phyloP scores from a whole-genome alignment of 2,329 filamentous ascomycete genomes.

The Botryotinia calthae region DNA sequence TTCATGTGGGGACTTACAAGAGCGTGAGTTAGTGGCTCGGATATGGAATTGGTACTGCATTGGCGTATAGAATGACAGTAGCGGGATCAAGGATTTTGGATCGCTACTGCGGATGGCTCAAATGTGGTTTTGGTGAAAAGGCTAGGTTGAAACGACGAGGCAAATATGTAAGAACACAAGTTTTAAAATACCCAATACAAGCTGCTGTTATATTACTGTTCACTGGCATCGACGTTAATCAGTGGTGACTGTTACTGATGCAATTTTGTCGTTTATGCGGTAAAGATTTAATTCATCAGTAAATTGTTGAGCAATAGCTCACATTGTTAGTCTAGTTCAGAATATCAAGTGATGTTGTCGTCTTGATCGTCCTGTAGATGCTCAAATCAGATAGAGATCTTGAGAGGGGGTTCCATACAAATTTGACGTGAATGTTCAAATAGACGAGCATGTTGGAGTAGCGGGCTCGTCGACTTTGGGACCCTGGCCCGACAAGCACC shows the following conservation, averaged over 20 bases:
- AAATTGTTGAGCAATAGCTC: not conserved
- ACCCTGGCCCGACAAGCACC: no score
- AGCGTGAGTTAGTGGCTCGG: slow-evolving; percentile 23
- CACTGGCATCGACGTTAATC: not conserved
- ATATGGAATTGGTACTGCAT: not conserved
- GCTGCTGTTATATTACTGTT: not conserved
- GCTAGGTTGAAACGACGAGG: not conserved
- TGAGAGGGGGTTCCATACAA: not conserved
- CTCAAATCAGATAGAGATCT: not conserved
- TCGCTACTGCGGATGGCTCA: not conserved
- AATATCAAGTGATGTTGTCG: not conserved
- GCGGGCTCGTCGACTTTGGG: no score
- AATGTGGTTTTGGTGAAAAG: not conserved
- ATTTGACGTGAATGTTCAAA: no score
- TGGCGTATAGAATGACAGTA: slow-evolving; percentile 4
- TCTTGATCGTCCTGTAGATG: not conserved
- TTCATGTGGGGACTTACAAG: slow-evolving; percentile 82
- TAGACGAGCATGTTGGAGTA: no score
- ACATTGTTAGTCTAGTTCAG: not conserved
- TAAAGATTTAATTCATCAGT: not conserved
- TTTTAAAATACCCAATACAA: slow-evolving; percentile 15
- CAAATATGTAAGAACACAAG: slow-evolving; percentile 7
- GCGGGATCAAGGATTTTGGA: slow-evolving; percentile 5
- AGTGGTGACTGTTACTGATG: not conserved
- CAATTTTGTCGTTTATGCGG: not conserved